Percentiles rank a stretch among this genome's conserved stretches.
These are phyloP conservation scores for Galerina marginata DNA, from an alignment of 768 basidiomycete species.

Conservation along the genomic window DNA sequence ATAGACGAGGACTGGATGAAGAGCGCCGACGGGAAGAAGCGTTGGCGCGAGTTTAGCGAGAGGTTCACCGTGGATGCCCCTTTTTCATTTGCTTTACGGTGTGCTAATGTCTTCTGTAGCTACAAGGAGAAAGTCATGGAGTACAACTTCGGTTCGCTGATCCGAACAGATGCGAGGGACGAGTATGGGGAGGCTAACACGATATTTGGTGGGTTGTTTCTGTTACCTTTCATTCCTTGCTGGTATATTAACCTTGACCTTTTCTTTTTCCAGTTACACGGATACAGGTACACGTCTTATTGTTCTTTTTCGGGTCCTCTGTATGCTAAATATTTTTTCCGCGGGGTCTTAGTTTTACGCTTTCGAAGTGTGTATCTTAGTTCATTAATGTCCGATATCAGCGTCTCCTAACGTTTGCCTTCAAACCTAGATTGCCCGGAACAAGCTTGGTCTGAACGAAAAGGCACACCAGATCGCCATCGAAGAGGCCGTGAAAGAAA, in stretches of 20 bases:
- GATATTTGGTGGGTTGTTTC: constrained; percentile 75
- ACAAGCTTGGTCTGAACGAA: constrained; percentile 90
- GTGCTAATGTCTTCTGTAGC: constrained; percentile 37
- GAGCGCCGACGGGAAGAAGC: constrained; percentile 81
- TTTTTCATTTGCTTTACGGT: neutral
- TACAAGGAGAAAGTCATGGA: constrained; percentile 92
- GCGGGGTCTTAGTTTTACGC: constrained; percentile 76
- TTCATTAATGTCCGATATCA: neutral
- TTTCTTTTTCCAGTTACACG: constrained; percentile 55
- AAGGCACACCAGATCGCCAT: constrained; percentile 82
- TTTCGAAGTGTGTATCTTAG: constrained; percentile 65
- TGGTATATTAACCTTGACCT: neutral
- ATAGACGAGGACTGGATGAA: constrained; percentile 96
- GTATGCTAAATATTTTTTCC: neutral
- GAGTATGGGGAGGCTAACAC: constrained; percentile 94
- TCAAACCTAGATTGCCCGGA: constrained; percentile 80
- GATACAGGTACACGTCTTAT: constrained; percentile 59
- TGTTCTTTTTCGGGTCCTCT: neutral
- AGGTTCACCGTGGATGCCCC: constrained; percentile 43
- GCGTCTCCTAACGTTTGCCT: neutral
- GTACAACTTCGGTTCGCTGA: constrained; percentile 95
- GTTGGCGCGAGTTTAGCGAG: constrained; percentile 89
- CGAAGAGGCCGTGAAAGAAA: constrained; percentile 68
- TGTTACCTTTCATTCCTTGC: neutral
- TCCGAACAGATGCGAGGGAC: constrained; percentile 76